Percentiles rank a stretch among this genome's conserved stretches.
phyloP scores from a whole-genome alignment of 1,139 yeast species.

The Trichomonascaceae sp. region DNA sequence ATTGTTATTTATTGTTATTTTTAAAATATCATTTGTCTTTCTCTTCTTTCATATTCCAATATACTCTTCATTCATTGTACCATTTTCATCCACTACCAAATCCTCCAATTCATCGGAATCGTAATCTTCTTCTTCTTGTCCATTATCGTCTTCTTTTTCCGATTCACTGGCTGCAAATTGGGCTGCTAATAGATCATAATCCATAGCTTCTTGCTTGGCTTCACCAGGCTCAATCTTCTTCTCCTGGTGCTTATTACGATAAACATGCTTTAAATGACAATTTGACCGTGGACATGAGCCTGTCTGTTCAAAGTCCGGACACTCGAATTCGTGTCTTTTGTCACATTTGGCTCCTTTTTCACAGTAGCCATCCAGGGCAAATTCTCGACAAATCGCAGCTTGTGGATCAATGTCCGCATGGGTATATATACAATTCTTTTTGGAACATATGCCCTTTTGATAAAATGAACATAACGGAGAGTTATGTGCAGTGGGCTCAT shows the following conservation, averaged over 20 bases:
- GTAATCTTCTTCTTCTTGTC: conserved; percentile 11
- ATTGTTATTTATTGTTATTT: conserved; percentile 1
- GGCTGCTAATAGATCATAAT: conserved; percentile 10
- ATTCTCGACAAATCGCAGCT: conserved; percentile 55
- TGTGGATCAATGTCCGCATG: conserved; percentile 45
- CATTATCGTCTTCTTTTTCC: conserved; percentile 9
- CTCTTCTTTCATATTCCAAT: conserved; percentile 9
- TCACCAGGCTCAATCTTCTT: conserved; percentile 32
- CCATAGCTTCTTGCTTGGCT: conserved; percentile 8
- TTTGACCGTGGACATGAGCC: conserved; percentile 48
- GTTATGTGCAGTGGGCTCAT: conserved; percentile 52
- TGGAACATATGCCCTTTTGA: conserved; percentile 47
- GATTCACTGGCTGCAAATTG: conserved; percentile 6
- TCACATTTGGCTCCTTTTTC: conserved; percentile 53
- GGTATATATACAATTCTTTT: conserved; percentile 48
- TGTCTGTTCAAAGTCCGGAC: conserved; percentile 65
- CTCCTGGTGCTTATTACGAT: conserved; percentile 23
- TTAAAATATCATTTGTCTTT: neutral
- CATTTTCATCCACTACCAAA: conserved; percentile 7
- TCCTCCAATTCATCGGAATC: conserved; percentile 8
- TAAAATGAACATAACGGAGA: conserved; percentile 60
- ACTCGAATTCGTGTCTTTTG: conserved; percentile 52
- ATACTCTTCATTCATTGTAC: conserved; percentile 15
- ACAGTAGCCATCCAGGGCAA: conserved; percentile 67
- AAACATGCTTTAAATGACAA: conserved; percentile 47